Percentiles rank a stretch among this genome's conserved stretches.
Conservation (phyloP, 257 asterid genomes). For the Prunella vulgaris region DNA sequence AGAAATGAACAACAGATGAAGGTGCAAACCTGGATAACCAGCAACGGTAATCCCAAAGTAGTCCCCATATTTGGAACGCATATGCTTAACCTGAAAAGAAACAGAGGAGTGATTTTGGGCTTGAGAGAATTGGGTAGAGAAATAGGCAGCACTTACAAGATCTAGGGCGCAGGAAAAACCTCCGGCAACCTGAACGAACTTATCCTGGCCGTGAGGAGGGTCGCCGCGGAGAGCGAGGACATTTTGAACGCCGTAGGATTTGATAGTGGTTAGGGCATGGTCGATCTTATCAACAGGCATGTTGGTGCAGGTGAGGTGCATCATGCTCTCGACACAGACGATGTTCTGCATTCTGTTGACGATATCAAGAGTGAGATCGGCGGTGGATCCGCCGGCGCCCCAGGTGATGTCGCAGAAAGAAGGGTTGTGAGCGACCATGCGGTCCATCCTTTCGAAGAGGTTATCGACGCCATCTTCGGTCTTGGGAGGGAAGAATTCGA, state of each 20-base stretch:
- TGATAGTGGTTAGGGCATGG: conserved; percentile 71
- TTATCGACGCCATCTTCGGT: conserved; percentile 96
- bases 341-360: conserved; percentile 98
- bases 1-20: too few relatives aligned
- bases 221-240: conserved; percentile 96
- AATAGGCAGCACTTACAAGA: too few relatives aligned
- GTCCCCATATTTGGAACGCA: conserved; percentile 66
- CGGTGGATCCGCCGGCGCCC: conserved; percentile 99
- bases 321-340: conserved; percentile 98
- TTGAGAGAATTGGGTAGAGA: too few relatives aligned
- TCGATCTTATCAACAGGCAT: conserved; percentile 98
- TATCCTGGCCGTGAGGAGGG: conserved; percentile 98
- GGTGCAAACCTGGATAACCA: conserved; percentile 99
- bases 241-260: conserved; percentile 83
- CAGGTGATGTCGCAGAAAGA: conserved; percentile 93
- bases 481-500: conserved; percentile 96
- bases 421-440: conserved; percentile 87
- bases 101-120: too few relatives aligned
- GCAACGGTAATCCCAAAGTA: conserved; percentile 98
- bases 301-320: conserved; percentile 97
- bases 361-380: conserved; percentile 95
- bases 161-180: conserved; percentile 98
- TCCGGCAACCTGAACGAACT: conserved; percentile 93
- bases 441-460: conserved; percentile 85
- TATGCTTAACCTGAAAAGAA: conserved; percentile 98